A percentile compares a stretch with the other conserved stretches of the same genome.
These are phyloP conservation scores for Calocera viscosa DNA, from an alignment of 768 basidiomycete genomes.

Conservation along the genomic window DNA sequence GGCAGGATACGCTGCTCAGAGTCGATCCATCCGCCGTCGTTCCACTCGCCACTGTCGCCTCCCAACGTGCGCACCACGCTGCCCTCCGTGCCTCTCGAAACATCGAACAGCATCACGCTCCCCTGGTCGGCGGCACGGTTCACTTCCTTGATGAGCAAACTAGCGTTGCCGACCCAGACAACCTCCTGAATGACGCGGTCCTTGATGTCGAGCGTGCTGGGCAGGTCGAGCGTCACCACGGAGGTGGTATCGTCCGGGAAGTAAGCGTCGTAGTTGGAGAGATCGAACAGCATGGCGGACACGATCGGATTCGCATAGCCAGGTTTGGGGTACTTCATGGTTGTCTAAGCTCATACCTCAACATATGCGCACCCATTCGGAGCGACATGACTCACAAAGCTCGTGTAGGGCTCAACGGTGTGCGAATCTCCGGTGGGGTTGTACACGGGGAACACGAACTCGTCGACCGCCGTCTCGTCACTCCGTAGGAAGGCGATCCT, in stretches of 20 bases:
- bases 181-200: conserved; percentile 72
- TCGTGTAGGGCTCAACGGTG: conserved; percentile 66
- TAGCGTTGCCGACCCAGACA: conserved; percentile 68
- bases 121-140: conserved; percentile 74
- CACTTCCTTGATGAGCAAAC: conserved; percentile 72
- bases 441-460: conserved; percentile 81
- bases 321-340: conserved; percentile 78
- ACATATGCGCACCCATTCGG: background rate
- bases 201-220: conserved; percentile 49
- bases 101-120: conserved; percentile 64
- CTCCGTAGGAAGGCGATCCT: conserved; percentile 70
- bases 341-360: conserved; percentile 18
- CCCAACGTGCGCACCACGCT: conserved; percentile 65
- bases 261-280: conserved; percentile 39
- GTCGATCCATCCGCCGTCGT: conserved; percentile 92
- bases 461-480: conserved; percentile 79
- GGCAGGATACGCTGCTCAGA: conserved; percentile 32
- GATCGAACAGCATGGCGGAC: conserved; percentile 67
- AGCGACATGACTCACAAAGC: conserved; percentile 23
- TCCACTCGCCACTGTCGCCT: conserved; percentile 60
- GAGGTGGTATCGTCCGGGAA: conserved; percentile 17
- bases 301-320: conserved; percentile 83
- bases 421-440: conserved; percentile 66
- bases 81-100: conserved; percentile 27
- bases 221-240: conserved; percentile 14